These are phyloP conservation scores for Begonia fuchsioides DNA, from an alignment of 306 rosid species.

Conservation along the genomic window DNA sequence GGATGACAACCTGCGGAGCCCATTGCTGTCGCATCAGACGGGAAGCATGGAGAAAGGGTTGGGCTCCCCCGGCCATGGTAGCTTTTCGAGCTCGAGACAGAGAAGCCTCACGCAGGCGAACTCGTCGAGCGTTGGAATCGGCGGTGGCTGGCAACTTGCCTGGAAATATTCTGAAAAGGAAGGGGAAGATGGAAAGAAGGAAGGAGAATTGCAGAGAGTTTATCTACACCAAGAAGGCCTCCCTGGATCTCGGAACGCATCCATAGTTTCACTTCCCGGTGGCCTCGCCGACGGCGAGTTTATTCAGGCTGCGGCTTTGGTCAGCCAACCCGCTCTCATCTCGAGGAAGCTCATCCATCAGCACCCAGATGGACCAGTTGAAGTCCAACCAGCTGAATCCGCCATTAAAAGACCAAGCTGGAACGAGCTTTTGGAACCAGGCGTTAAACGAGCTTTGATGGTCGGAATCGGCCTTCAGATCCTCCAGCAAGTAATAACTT, in stretches of 20 bases:
- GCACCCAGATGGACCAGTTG: constrained; percentile 13
- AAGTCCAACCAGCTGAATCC: constrained; percentile 15
- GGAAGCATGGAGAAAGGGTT: constrained; percentile 12
- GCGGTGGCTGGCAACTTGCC: constrained; percentile 34
- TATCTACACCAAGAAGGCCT: constrained; percentile 24
- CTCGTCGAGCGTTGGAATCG: constrained; percentile 23
- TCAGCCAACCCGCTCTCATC: constrained; percentile 20
- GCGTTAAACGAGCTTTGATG: constrained; percentile 17
- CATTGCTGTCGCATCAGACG: constrained; percentile 21
- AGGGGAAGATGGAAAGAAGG: constrained; percentile 18
- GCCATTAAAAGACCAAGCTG: constrained; percentile 15
- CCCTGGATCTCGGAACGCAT: constrained; percentile 12
- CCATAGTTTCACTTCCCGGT: constrained; percentile 17
- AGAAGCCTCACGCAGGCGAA: constrained; percentile 5
- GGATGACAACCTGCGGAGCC: constrained; percentile 20
- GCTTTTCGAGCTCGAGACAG: not conserved
- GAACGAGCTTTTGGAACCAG: constrained; percentile 17
- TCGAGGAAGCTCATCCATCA: constrained; percentile 5
- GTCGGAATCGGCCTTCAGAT: constrained; percentile 26
- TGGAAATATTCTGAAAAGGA: constrained; percentile 18
- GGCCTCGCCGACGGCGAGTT: constrained; percentile 11
- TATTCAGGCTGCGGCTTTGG: constrained; percentile 28
- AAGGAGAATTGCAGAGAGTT: constrained; percentile 25
- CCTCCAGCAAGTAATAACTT: constrained; percentile 18
- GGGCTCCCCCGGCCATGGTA: constrained; percentile 6